Percentiles rank a stretch among this genome's conserved stretches.
phyloP scores from a whole-genome alignment of 768 basidiomycete species.

The Steccherinum ochraceum region DNA sequence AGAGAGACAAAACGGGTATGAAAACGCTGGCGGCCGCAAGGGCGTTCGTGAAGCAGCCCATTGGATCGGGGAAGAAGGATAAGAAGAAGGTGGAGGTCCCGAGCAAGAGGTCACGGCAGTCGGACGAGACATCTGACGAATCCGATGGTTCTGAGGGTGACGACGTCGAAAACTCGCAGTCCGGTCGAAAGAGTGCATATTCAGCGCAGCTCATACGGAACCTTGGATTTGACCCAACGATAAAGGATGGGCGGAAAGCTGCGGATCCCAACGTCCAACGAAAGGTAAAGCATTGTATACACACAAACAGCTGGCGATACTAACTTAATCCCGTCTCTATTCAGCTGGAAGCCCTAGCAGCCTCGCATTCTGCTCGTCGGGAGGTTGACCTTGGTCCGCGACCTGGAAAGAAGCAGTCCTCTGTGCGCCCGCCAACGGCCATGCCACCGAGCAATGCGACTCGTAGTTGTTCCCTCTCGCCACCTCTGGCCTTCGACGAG shows the following conservation, averaged over 20 bases:
- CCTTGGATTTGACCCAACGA: slow-evolving; percentile 75
- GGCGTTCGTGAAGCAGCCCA: not conserved
- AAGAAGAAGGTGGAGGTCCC: slow-evolving; percentile 4
- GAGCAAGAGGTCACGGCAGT: not conserved
- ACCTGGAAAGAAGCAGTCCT: slow-evolving; percentile 43
- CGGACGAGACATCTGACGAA: slow-evolving; percentile 5
- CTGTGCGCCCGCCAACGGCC: slow-evolving; percentile 45
- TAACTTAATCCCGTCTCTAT: not conserved
- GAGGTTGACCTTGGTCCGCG: slow-evolving; percentile 54
- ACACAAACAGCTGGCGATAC: not conserved
- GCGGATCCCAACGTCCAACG: slow-evolving; percentile 34
- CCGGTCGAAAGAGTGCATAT: slow-evolving; percentile 46
- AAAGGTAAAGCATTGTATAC: slow-evolving; percentile 39
- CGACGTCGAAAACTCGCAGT: slow-evolving; percentile 12
- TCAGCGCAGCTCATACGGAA: slow-evolving; percentile 61
- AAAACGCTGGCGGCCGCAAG: slow-evolving; percentile 56
- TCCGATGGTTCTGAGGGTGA: slow-evolving; percentile 8
- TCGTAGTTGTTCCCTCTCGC: not conserved
- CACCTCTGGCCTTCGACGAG: not conserved
- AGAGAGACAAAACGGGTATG: slow-evolving; percentile 65
- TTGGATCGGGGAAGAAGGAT: slow-evolving; percentile 14
- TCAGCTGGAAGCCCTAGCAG: slow-evolving; percentile 57
- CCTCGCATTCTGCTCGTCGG: slow-evolving; percentile 43
- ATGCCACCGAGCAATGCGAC: not conserved
- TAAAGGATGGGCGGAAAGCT: slow-evolving; percentile 43